A percentile compares a stretch with the other conserved stretches of the same genome.
These are phyloP conservation scores for Suillus fuscotomentosus DNA, from an alignment of 768 basidiomycete species.

Conservation along the genomic window DNA sequence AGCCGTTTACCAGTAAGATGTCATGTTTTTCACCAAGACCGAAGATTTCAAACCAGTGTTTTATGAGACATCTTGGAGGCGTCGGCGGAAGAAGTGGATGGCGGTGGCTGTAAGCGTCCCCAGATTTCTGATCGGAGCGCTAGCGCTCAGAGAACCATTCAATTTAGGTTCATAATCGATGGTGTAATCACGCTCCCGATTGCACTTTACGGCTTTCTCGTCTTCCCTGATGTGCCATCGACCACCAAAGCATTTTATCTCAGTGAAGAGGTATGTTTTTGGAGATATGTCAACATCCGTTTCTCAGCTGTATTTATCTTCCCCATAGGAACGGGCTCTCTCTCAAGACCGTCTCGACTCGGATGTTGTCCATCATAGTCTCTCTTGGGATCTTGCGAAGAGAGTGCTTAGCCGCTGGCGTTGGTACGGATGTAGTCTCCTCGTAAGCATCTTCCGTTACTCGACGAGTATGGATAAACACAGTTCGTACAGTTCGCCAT, in stretches of 20 bases:
- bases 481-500: conserved; percentile 50
- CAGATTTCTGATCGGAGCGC: conserved; percentile 1
- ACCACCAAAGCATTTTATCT: conserved; percentile 67
- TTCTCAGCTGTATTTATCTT: neutral
- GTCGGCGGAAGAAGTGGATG: conserved; percentile 55
- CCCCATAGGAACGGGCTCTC: conserved; percentile 49
- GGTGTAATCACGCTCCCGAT: conserved; percentile 72
- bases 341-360: conserved; percentile 48
- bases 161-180: conserved; percentile 59
- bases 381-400: conserved; percentile 46
- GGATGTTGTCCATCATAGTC: conserved; percentile 39
- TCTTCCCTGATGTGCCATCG: conserved; percentile 71
- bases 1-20: conserved; percentile 51
- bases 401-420: conserved; percentile 60
- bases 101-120: conserved; percentile 59
- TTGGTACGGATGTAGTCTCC: conserved; percentile 65
- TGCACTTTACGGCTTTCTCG: conserved; percentile 66
- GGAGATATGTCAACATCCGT: neutral
- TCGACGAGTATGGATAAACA: neutral
- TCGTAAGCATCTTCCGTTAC: conserved; percentile 38
- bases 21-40: neutral
- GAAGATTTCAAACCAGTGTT: neutral
- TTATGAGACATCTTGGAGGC: conserved; percentile 50
- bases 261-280: conserved; percentile 46
- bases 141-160: neutral